These are phyloP conservation scores for Coccinonectria pachysandricola DNA, from an alignment of 2,329 filamentous ascomycete species.

Conservation along the genomic window DNA sequence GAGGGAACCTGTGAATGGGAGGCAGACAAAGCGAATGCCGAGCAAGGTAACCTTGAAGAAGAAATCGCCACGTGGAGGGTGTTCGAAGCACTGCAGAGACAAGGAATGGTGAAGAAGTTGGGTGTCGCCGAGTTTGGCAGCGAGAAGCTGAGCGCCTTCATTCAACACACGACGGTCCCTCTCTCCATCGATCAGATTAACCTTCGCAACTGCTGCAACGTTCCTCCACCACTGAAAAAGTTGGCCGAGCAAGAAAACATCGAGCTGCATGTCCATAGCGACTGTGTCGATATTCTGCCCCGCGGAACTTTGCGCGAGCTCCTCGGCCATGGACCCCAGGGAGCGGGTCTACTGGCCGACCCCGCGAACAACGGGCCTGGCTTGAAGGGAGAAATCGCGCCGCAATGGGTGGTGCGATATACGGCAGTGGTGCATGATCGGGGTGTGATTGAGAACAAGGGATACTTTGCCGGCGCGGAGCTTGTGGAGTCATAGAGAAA, in stretches of 20 bases:
- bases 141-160: conserved; percentile 67
- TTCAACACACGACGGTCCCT: conserved; percentile 58
- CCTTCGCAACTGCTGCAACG: conserved; percentile 87
- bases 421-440: conserved; percentile 89
- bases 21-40: conserved; percentile 50
- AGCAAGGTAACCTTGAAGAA: conserved; percentile 56
- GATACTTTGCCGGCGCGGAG: conserved; percentile 85
- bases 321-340: conserved; percentile 59
- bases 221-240: conserved; percentile 74
- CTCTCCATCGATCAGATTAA: conserved; percentile 95
- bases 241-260: conserved; percentile 78
- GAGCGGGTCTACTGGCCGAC: conserved; percentile 66
- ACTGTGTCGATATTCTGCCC: conserved; percentile 86
- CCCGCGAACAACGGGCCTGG: conserved; percentile 40
- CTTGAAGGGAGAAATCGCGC: conserved; percentile 66
- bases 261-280: conserved; percentile 85
- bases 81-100: conserved; percentile 61
- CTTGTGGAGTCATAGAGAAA: conserved; percentile 35
- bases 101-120: conserved; percentile 63
- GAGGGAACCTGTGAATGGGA: conserved; percentile 84
- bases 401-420: conserved; percentile 95
- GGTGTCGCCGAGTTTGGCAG: conserved; percentile 89
- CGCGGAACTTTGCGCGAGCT: conserved; percentile 76
- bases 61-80: conserved; percentile 59
- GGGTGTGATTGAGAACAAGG: conserved; percentile 96